Conservation (phyloP, 495 filamentous ascomycete species). For the Hapsidospora chrysogenum region DNA sequence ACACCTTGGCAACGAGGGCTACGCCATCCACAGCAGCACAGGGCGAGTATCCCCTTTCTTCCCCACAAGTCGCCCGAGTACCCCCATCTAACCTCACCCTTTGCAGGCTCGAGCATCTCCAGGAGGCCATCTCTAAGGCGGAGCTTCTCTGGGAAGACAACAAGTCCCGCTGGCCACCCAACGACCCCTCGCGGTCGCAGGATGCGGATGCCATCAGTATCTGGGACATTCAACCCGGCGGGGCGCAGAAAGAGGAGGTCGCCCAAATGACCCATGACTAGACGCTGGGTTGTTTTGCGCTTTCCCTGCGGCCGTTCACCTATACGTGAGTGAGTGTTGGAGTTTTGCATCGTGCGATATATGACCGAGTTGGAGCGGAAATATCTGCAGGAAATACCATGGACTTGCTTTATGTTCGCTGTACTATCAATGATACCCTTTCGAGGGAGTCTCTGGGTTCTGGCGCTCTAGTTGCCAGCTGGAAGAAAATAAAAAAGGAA, state of each 20-base stretch:
- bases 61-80: too few species aligned
- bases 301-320: too few species aligned
- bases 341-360: background rate
- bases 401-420: too few species aligned
- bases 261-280: conserved; percentile 1
- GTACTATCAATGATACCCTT: background rate
- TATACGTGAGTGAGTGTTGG: too few species aligned
- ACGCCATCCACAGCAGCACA: conserved; percentile 47
- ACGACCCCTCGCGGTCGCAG: background rate
- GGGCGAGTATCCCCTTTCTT: conserved; percentile 36
- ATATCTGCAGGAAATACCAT: too few species aligned
- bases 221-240: conserved; percentile 1
- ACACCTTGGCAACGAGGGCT: conserved; percentile 49
- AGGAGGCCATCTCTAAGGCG: conserved; percentile 1
- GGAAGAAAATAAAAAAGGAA: background rate
- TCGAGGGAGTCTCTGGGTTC: background rate
- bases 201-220: background rate
- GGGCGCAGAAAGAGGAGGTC: conserved; percentile 1
- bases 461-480: background rate
- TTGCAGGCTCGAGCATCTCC: background rate
- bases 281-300: background rate
- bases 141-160: conserved; percentile 2
- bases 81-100: background rate
- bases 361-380: too few species aligned
- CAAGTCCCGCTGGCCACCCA: conserved; percentile 1